Evolutionary conservation across 257 asterid species (phyloP), one percentile per base, ranked within the genome.

Genomic region (Marsdenia floribunda): DNA sequence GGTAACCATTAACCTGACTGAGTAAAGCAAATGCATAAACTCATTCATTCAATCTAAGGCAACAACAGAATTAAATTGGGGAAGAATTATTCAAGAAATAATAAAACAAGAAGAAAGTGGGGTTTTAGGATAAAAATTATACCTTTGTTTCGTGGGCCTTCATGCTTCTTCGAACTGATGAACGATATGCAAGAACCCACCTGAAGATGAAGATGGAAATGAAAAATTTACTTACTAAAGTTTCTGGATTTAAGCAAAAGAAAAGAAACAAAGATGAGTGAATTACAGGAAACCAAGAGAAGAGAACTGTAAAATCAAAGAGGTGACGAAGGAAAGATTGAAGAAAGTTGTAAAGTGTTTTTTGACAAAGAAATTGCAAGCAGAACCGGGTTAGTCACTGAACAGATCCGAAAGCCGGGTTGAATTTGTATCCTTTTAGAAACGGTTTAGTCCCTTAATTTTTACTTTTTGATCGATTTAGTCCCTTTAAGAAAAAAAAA

Each of bases 91-190:
- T 26, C 42, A 33, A 63, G 47, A 35, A 63, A 58, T 24, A 24
- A 24, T 9, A 21, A 35, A 37, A 63, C 33, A 15, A 21, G 14
- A 64, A 15, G 8, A 35, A 64, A 64, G 35, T 1, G 5, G 38
- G 22, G n/a, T 21, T 33, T 63, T 61, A 29, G 68, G 29, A 33
- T 63, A 64, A 64, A 35, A 64, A 16, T 64, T 64, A 18, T 5
- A 64, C 47, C 69, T 35, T 64, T 16, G 69, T 11, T 64, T 64
- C 47, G 24, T 64, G 47, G 47, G 69, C 69, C 13, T 35, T 64
- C 69, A 64, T 64, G 24, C 47, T 64, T 35, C 69, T 16, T 64
- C 33, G 47, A 64, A 64, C 69, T 35, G 24, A 64, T 16, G 13
- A 35, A 35, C 46, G 18, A 63, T 46, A 63, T 15, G 0, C 69